These are phyloP conservation scores for Turritis glabra DNA, from an alignment of 345 rosid species.

Conservation along the genomic window DNA sequence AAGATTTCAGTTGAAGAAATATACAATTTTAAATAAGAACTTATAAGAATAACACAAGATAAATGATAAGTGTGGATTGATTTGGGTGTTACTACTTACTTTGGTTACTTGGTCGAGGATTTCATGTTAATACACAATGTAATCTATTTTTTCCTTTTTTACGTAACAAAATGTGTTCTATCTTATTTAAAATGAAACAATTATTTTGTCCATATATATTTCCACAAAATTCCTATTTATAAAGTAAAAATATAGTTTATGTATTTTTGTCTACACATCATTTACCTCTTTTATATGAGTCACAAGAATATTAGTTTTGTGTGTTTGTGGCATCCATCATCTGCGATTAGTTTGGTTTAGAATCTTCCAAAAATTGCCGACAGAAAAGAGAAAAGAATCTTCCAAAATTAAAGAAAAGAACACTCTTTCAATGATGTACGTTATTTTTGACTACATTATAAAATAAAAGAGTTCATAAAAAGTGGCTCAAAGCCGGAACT, in stretches of 20 bases:
- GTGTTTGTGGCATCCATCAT: background rate
- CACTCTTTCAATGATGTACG: background rate
- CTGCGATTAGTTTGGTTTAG: background rate
- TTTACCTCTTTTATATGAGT: background rate
- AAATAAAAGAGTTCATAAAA: background rate
- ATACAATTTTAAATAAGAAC: too few relatives aligned
- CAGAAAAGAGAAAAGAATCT: background rate
- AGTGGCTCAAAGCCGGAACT: slow-evolving; percentile 1
- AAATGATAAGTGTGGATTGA: too few relatives aligned
- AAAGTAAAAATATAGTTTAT: too few relatives aligned
- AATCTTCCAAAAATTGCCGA: background rate
- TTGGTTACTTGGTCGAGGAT: too few relatives aligned
- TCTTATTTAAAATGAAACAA: too few relatives aligned
- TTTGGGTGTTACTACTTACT: too few relatives aligned
- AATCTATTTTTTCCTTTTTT: too few relatives aligned
- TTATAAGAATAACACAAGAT: too few relatives aligned
- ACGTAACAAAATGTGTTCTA: too few relatives aligned
- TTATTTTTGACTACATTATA: background rate
- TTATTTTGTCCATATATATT: too few relatives aligned
- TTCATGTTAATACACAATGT: too few relatives aligned
- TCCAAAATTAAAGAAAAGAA: background rate
- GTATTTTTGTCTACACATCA: background rate
- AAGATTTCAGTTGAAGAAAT: too few relatives aligned
- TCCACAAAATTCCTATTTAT: background rate
- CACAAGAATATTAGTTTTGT: background rate